Evolutionary conservation across 768 basidiomycete genomes (phyloP).

Genomic region (Calvatia gigantea): DNA sequence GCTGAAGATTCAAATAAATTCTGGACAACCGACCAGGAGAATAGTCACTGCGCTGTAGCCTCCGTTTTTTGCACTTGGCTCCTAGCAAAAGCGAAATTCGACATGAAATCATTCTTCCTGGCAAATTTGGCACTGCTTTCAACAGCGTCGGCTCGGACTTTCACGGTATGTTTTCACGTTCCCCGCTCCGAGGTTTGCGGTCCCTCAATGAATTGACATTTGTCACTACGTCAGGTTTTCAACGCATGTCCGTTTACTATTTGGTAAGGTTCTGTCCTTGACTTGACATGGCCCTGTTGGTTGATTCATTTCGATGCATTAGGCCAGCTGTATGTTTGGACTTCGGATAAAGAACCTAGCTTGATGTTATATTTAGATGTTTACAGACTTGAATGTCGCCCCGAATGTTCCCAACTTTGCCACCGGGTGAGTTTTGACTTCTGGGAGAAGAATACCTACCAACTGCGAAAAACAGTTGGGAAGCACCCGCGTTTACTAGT

Average conservation of each 20-base stretch:
- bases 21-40: neutral
- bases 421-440: conserved; percentile 38
- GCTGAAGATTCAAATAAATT: neutral
- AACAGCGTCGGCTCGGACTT: conserved; percentile 27
- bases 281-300: neutral
- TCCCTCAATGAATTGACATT: neutral
- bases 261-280: conserved; percentile 38
- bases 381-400: conserved; percentile 55
- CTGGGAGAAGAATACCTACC: neutral
- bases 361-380: conserved; percentile 36
- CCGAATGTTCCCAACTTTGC: conserved; percentile 37
- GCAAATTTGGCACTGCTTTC: conserved; percentile 8
- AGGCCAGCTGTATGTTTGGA: conserved; percentile 35
- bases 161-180: conserved; percentile 37
- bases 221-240: conserved; percentile 30
- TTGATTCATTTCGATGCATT: neutral
- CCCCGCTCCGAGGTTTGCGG: neutral
- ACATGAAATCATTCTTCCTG: conserved; percentile 10
- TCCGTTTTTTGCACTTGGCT: neutral
- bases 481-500: conserved; percentile 30
- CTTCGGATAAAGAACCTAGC: neutral
- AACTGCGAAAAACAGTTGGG: conserved; percentile 31
- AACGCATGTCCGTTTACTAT: conserved; percentile 69
- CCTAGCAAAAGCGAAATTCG: neutral
- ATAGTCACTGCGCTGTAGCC: neutral